These are phyloP conservation scores for Suillus placidus DNA, from an alignment of 768 basidiomycete genomes.

Conservation along the genomic window DNA sequence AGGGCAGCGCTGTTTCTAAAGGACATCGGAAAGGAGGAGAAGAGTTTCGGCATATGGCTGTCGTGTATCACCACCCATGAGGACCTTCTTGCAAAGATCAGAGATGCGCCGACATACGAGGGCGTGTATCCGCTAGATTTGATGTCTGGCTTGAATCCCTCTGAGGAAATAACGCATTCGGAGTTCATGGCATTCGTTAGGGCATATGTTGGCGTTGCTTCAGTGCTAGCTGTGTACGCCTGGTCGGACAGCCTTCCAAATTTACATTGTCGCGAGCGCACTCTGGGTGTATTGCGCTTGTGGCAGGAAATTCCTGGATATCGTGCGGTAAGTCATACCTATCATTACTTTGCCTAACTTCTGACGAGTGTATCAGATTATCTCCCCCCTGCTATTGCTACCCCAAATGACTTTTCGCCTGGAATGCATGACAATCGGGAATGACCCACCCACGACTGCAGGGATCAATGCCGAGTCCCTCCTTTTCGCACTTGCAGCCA, in stretches of 20 bases:
- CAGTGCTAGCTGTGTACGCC: conserved; percentile 70
- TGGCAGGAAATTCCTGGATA: conserved; percentile 61
- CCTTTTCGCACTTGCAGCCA: conserved; percentile 58
- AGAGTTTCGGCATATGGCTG: conserved; percentile 73
- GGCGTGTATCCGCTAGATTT: conserved; percentile 54
- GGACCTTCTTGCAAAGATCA: conserved; percentile 50
- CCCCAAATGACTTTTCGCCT: conserved; percentile 74
- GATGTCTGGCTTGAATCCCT: conserved; percentile 40
- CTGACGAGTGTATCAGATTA: conserved; percentile 49
- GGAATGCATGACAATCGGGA: conserved; percentile 70
- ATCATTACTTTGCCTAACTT: background rate
- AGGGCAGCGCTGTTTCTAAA: conserved; percentile 54
- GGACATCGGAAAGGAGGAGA: conserved; percentile 66
- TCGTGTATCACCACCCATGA: conserved; percentile 66
- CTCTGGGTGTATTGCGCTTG: conserved; percentile 54
- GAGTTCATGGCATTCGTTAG: conserved; percentile 68
- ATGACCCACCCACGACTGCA: conserved; percentile 61
- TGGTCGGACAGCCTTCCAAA: conserved; percentile 81
- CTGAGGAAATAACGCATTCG: conserved; percentile 42
- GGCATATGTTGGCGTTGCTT: conserved; percentile 67
- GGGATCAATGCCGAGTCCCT: conserved; percentile 72
- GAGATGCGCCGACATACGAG: conserved; percentile 48
- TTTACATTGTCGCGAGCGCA: conserved; percentile 62
- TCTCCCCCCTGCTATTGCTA: conserved; percentile 71
- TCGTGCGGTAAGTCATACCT: conserved; percentile 54